These are phyloP conservation scores for Epichloe bromicola DNA, from an alignment of 2,329 filamentous ascomycete species.

Conservation along the genomic window DNA sequence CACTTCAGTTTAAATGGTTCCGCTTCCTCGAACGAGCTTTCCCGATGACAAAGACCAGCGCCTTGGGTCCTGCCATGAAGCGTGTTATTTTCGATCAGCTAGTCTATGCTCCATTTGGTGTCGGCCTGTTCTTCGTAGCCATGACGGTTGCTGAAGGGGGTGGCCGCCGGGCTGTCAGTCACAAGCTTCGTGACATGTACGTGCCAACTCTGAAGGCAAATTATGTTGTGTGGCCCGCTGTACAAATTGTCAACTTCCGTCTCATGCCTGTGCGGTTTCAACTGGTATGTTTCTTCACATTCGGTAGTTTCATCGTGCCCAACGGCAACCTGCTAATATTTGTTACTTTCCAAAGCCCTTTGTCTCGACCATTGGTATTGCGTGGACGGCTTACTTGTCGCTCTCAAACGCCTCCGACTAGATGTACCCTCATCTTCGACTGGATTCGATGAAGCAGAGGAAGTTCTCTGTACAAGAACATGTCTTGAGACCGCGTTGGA, in stretches of 20 bases:
- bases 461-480: neutral
- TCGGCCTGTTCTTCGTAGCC: slow-evolving; percentile 82
- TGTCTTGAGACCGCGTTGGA: neutral
- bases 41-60: slow-evolving; percentile 66
- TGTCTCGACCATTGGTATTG: slow-evolving; percentile 88
- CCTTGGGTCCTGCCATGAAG: slow-evolving; percentile 70
- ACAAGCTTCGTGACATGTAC: slow-evolving; percentile 90
- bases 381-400: slow-evolving; percentile 94
- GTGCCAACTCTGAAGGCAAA: slow-evolving; percentile 91
- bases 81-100: slow-evolving; percentile 86
- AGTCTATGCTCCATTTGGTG: slow-evolving; percentile 79
- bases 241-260: slow-evolving; percentile 94
- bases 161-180: slow-evolving; percentile 60
- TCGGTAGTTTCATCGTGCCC: slow-evolving; percentile 12
- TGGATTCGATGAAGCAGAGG: neutral
- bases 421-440: neutral
- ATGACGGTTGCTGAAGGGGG: slow-evolving; percentile 98
- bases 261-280: slow-evolving; percentile 93
- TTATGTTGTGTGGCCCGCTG: slow-evolving; percentile 85
- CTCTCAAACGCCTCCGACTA: slow-evolving; percentile 80
- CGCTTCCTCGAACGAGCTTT: slow-evolving; percentile 70
- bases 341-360: slow-evolving; percentile 58
- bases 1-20: slow-evolving; percentile 93
- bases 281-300: slow-evolving; percentile 51
- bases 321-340: slow-evolving; percentile 1